These are phyloP conservation scores for Maudiozyma bulderi DNA, from an alignment of 805 yeast genomes.

Conservation along the genomic window DNA sequence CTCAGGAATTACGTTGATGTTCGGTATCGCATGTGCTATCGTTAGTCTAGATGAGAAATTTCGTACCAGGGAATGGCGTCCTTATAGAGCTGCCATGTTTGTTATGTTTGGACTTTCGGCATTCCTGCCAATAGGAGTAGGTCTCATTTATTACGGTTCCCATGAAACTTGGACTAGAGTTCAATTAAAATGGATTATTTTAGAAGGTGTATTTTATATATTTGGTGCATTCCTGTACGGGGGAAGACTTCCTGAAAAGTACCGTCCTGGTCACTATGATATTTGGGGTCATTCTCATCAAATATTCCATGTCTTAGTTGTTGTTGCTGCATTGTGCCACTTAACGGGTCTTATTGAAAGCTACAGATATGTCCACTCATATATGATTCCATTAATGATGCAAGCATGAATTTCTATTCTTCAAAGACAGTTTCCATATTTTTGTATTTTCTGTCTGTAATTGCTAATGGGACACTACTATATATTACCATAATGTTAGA, in stretches of 20 bases:
- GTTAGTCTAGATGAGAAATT: constrained; percentile 60
- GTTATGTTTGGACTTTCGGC: constrained; percentile 75
- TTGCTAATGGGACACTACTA: no score
- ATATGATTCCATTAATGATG: constrained; percentile 3
- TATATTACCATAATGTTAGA: no score
- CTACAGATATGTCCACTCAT: constrained; percentile 40
- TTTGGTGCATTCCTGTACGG: constrained; percentile 77
- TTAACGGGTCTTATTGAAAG: constrained; percentile 51
- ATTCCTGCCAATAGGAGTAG: constrained; percentile 54
- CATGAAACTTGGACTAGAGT: constrained; percentile 40
- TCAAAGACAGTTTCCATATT: no score
- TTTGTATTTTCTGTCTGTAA: no score
- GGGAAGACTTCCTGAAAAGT: constrained; percentile 64
- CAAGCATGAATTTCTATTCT: not conserved
- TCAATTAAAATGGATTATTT: constrained; percentile 49
- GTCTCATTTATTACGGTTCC: constrained; percentile 41
- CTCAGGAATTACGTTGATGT: constrained; percentile 35
- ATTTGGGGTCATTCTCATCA: constrained; percentile 77
- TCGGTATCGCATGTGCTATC: constrained; percentile 55
- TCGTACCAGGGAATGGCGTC: constrained; percentile 61
- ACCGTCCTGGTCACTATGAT: constrained; percentile 55
- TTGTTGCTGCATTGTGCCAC: constrained; percentile 68
- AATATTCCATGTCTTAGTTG: constrained; percentile 69
- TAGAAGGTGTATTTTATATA: constrained; percentile 69
- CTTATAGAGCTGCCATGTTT: constrained; percentile 69